A percentile compares a stretch with the other conserved stretches of the same genome.
These are phyloP conservation scores for Candida orba DNA, from an alignment of 805 yeast genomes.

Conservation along the genomic window DNA sequence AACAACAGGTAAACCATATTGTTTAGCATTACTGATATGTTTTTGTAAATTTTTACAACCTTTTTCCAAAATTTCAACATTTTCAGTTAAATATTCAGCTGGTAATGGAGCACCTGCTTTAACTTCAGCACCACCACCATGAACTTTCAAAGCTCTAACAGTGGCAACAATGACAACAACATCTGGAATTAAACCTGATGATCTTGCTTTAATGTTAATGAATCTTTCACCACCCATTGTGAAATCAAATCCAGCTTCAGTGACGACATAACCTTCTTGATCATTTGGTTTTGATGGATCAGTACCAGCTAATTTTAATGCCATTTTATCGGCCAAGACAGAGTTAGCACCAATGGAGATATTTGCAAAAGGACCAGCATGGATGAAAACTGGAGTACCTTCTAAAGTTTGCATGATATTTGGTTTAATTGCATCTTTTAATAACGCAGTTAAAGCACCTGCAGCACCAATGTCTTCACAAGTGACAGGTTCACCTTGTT, in stretches of 20 bases:
- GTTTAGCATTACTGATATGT: constrained; percentile 80
- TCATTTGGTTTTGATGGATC: constrained; percentile 29
- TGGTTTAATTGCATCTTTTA: constrained; percentile 95
- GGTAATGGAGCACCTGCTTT: constrained; percentile 90
- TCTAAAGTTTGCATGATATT: constrained; percentile 95
- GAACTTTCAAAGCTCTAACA: constrained; percentile 91
- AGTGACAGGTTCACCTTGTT: constrained; percentile 74
- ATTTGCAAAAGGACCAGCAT: constrained; percentile 98
- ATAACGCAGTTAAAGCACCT: constrained; percentile 89
- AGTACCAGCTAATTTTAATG: constrained; percentile 79
- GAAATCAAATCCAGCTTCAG: constrained; percentile 98
- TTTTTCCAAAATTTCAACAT: constrained; percentile 63
- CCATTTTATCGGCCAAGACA: constrained; percentile 87
- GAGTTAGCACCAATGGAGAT: constrained; percentile 96
- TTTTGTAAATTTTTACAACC: constrained; percentile 88
- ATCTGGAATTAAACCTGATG: constrained; percentile 83
- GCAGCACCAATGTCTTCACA: constrained; percentile 94
- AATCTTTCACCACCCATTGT: constrained; percentile 99
- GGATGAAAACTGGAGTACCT: constrained; percentile 96
- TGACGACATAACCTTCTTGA: constrained; percentile 79
- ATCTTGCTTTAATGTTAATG: constrained; percentile 90
- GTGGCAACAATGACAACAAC: constrained; percentile 93
- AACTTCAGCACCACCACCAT: constrained; percentile 96
- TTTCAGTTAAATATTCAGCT: constrained; percentile 70
- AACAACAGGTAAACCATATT: constrained; percentile 85